Conservation (phyloP, 805 yeast species). For the Barnettozyma salicaria region DNA sequence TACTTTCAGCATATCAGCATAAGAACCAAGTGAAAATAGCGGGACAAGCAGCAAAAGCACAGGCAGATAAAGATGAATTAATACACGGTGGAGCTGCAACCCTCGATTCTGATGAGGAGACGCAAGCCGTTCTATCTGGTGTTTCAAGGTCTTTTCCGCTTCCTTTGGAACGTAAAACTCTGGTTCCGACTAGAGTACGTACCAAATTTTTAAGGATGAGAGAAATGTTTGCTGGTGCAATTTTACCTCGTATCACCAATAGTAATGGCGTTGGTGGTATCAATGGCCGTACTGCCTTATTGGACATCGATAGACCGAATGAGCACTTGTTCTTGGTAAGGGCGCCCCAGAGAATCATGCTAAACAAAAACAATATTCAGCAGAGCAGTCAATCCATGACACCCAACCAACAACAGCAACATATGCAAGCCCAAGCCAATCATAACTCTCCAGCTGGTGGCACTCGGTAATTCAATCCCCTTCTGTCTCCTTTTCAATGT, state of each 20-base stretch:
- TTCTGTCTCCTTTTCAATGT: too few relatives aligned
- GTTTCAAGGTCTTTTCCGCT: slow-evolving; percentile 72
- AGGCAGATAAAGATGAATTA: slow-evolving; percentile 66
- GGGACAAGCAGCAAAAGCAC: slow-evolving; percentile 73
- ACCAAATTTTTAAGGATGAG: slow-evolving; percentile 78
- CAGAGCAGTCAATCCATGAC: slow-evolving; percentile 4
- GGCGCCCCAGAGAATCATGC: slow-evolving; percentile 38
- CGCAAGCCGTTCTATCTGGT: slow-evolving; percentile 86
- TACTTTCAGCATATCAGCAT: slow-evolving; percentile 85
- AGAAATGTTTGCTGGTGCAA: slow-evolving; percentile 88
- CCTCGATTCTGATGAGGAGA: slow-evolving; percentile 78
- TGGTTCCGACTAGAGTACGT: slow-evolving; percentile 65
- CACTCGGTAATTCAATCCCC: neutral
- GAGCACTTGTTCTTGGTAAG: slow-evolving; percentile 54
- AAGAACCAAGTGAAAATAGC: slow-evolving; percentile 88
- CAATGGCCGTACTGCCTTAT: slow-evolving; percentile 72
- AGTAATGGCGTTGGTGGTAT: slow-evolving; percentile 64
- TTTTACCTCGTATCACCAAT: slow-evolving; percentile 54
- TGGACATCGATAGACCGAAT: slow-evolving; percentile 65
- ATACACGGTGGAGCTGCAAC: slow-evolving; percentile 37
- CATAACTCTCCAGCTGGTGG: slow-evolving; percentile 1
- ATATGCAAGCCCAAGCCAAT: slow-evolving; percentile 9
- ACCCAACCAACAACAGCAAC: slow-evolving; percentile 9
- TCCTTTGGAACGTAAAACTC: slow-evolving; percentile 73
- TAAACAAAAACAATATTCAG: slow-evolving; percentile 19